phyloP scores from a whole-genome alignment of 768 basidiomycete species.

The Trametes elegans region DNA sequence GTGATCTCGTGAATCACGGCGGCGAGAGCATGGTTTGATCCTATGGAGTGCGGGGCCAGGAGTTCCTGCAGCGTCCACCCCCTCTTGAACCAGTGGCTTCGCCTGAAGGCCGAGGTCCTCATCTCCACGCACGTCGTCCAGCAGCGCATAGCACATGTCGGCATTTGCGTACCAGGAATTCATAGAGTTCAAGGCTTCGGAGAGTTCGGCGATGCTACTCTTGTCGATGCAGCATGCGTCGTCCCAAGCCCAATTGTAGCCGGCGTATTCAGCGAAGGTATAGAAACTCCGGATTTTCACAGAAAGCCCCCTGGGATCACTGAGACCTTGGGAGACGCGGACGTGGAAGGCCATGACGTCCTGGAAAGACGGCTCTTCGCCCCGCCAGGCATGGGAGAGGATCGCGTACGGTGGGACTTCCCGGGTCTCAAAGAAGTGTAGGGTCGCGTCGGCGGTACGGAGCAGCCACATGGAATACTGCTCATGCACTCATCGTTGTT shows the following conservation, averaged over 20 bases:
- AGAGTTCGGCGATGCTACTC: conserved; percentile 14
- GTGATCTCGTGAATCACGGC: conserved; percentile 1
- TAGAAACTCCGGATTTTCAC: conserved; percentile 5
- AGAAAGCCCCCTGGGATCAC: neutral
- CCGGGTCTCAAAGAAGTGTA: neutral
- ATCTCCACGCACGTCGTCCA: conserved; percentile 3
- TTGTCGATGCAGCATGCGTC: conserved; percentile 18
- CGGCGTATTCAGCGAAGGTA: neutral
- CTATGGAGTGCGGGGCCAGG: conserved; percentile 1
- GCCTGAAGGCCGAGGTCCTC: conserved; percentile 3
- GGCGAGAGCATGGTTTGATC: conserved; percentile 3
- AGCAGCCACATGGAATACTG: conserved; percentile 7
- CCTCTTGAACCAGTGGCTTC: conserved; percentile 4
- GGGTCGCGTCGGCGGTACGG: neutral
- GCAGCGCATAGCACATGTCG: conserved; percentile 7
- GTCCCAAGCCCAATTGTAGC: conserved; percentile 9
- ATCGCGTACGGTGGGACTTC: neutral
- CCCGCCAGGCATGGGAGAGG: conserved; percentile 10
- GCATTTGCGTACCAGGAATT: conserved; percentile 6
- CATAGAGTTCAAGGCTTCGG: conserved; percentile 14
- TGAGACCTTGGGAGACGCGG: neutral
- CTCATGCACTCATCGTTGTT: neutral
- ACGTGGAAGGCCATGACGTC: neutral
- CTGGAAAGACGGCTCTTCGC: conserved; percentile 8
- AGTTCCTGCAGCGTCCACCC: conserved; percentile 13